Base-by-base conservation (phyloP, 179 eudicot genomes). In the Spergularia azorica region DNA sequence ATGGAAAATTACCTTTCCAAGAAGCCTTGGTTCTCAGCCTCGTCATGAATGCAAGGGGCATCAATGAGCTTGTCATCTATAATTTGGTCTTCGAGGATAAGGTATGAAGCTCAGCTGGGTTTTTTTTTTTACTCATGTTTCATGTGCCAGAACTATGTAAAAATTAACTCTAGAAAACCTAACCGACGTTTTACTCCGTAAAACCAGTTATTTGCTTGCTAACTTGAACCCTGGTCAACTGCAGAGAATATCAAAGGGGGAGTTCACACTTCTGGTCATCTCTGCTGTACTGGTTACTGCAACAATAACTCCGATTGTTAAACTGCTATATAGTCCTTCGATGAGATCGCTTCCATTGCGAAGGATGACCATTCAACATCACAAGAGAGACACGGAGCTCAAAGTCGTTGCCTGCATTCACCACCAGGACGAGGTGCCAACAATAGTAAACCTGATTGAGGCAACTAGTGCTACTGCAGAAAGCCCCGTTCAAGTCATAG, bases 11-110 rank as follows among this genome's bases (percentile, higher is more conserved):
- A 20, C 82, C 89, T 63, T 2, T 78, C 9, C 80, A 73, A 10
- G 91, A 92, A 56, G 89, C 88, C 59, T 6, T 88, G 17, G 88
- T 86, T 61, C 83, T 88, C 12, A 88, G 92, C 43, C 85, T 90
- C 41, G 73, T 92, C 77, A n/a, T 92, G 82, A 91, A 87, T 73
- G 76, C 87, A 3, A 85, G 79, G 71, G 97, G 97, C 32, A 65
- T 87, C 55, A 73, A 80, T 58, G 97, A 91, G 80, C 88, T 91
- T 20, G 21, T 83, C 63, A 3, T 90, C 71, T 86, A 38, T 77
- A 91, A 87, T 71, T 77, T 91, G 77, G 80, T 76, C 77, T 73
- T 68, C 9, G 85, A 84, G 9, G 39, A 26, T 43, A 41, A 75
- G 91, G 94, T 91, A 77, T 32, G 75, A 26, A 41, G 43, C 15